Percentiles rank a stretch among this genome's conserved stretches.
These are phyloP conservation scores for Tylopilus orsonianus DNA, from an alignment of 1,284 basidiomycete species.

Conservation along the genomic window DNA sequence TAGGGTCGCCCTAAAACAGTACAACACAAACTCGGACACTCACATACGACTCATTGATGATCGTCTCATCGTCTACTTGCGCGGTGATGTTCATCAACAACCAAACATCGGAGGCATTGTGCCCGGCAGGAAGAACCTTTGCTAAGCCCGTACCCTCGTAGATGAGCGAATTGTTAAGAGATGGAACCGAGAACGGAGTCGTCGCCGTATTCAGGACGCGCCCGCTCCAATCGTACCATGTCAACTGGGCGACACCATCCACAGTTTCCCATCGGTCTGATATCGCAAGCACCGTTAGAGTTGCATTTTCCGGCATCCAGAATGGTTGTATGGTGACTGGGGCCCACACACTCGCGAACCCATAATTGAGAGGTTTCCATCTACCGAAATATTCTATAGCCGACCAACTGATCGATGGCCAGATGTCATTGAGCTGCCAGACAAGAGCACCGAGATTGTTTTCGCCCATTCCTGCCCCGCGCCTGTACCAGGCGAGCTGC, in stretches of 20 bases:
- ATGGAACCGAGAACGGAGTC: constrained; percentile 44
- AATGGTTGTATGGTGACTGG: constrained; percentile 56
- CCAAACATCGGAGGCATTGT: constrained; percentile 47
- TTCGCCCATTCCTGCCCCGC: constrained; percentile 53
- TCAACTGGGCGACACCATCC: constrained; percentile 48
- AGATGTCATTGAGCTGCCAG: constrained; percentile 70
- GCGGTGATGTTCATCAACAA: constrained; percentile 52
- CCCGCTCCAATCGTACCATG: constrained; percentile 61
- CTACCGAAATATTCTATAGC: constrained; percentile 60
- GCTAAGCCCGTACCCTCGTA: constrained; percentile 41
- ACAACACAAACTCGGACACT: constrained; percentile 21
- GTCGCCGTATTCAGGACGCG: constrained; percentile 39
- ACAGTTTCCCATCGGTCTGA: constrained; percentile 54
- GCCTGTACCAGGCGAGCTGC: constrained; percentile 61
- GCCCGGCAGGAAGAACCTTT: constrained; percentile 45
- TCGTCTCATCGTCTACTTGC: constrained; percentile 40
- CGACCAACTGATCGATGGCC: constrained; percentile 64
- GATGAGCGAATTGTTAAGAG: constrained; percentile 52
- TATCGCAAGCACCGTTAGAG: constrained; percentile 49
- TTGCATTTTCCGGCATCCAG: constrained; percentile 49
- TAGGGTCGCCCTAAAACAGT: too few species aligned
- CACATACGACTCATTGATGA: constrained; percentile 56
- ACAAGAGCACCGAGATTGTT: constrained; percentile 62
- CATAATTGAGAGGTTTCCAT: constrained; percentile 64
- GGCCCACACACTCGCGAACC: constrained; percentile 45